These are phyloP conservation scores for Zygoascus sp. DNA, from an alignment of 1,139 yeast species.

Conservation along the genomic window DNA sequence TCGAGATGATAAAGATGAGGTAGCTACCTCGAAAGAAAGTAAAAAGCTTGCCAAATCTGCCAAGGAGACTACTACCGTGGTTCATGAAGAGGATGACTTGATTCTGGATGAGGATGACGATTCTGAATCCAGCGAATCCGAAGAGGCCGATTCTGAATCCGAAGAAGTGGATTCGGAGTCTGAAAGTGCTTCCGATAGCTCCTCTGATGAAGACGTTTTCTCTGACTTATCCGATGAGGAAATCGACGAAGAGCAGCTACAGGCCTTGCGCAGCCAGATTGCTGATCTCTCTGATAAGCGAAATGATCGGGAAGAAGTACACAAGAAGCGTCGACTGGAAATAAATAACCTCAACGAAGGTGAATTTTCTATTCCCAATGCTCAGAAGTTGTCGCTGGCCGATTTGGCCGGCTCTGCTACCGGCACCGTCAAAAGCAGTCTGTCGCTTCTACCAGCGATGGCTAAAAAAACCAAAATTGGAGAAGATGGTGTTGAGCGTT, in stretches of 20 bases:
- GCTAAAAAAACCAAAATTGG: slow-evolving; percentile 12
- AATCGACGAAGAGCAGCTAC: slow-evolving; percentile 25
- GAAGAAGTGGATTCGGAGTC: slow-evolving; percentile 29
- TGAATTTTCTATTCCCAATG: slow-evolving; percentile 64
- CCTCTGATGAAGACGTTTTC: slow-evolving; percentile 24
- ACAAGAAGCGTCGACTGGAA: slow-evolving; percentile 41
- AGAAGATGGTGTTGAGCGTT: slow-evolving; percentile 17
- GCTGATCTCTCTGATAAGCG: slow-evolving; percentile 22
- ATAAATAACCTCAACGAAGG: slow-evolving; percentile 61
- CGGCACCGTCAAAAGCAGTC: slow-evolving; percentile 4
- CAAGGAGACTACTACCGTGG: slow-evolving; percentile 35
- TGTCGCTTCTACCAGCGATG: neutral
- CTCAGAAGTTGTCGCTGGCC: slow-evolving; percentile 54
- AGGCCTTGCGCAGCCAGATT: slow-evolving; percentile 24
- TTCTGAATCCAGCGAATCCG: slow-evolving; percentile 26
- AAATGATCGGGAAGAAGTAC: slow-evolving; percentile 28
- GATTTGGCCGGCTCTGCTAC: slow-evolving; percentile 58
- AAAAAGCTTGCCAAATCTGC: too few relatives aligned
- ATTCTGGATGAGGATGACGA: slow-evolving; percentile 27
- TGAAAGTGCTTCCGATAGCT: slow-evolving; percentile 27
- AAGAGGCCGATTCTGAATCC: slow-evolving; percentile 26
- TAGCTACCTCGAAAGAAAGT: slow-evolving; percentile 21
- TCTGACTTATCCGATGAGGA: slow-evolving; percentile 24
- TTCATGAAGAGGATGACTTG: slow-evolving; percentile 44
- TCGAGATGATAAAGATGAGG: slow-evolving; percentile 46